Conservation (phyloP, 2,329 filamentous ascomycete genomes). For the Stylonectria norvegica region DNA sequence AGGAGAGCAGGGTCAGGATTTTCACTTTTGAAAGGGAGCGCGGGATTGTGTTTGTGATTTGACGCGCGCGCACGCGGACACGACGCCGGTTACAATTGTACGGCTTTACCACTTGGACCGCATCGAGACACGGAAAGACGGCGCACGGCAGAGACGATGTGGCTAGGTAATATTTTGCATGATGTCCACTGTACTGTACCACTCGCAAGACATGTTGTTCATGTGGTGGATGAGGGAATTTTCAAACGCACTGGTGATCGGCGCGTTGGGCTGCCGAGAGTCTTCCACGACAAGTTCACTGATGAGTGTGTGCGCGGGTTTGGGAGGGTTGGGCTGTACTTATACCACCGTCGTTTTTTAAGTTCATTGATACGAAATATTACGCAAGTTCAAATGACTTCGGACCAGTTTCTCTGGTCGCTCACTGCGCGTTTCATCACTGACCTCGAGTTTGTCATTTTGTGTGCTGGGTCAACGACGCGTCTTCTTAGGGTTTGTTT, state of each 20-base stretch:
- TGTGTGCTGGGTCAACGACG: constrained; percentile 11
- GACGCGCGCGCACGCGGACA: constrained; percentile 23
- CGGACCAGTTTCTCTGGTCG: no score
- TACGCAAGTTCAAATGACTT: constrained; percentile 1
- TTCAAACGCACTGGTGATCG: constrained; percentile 6
- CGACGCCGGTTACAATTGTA: constrained; percentile 16
- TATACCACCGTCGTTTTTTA: constrained; percentile 26
- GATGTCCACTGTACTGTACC: constrained; percentile 25
- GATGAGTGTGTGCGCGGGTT: constrained; percentile 12
- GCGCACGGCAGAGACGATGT: neutral
- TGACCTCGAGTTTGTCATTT: no score
- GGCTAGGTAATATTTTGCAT: neutral
- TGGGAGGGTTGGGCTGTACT: constrained; percentile 8
- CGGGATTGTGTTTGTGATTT: constrained; percentile 17
- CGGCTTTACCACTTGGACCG: constrained; percentile 16
- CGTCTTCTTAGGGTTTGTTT: constrained; percentile 26
- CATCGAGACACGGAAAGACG: constrained; percentile 18
- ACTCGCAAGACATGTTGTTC: constrained; percentile 17
- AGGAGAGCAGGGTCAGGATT: constrained; percentile 26
- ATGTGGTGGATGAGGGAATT: constrained; percentile 17
- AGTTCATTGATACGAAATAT: constrained; percentile 5
- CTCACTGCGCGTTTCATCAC: no score
- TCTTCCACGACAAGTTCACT: neutral
- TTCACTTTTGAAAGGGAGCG: constrained; percentile 1
- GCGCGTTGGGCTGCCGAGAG: constrained; percentile 5